These are phyloP conservation scores for Colletotrichum sojae DNA, from an alignment of 2,329 filamentous ascomycete species.

Conservation along the genomic window DNA sequence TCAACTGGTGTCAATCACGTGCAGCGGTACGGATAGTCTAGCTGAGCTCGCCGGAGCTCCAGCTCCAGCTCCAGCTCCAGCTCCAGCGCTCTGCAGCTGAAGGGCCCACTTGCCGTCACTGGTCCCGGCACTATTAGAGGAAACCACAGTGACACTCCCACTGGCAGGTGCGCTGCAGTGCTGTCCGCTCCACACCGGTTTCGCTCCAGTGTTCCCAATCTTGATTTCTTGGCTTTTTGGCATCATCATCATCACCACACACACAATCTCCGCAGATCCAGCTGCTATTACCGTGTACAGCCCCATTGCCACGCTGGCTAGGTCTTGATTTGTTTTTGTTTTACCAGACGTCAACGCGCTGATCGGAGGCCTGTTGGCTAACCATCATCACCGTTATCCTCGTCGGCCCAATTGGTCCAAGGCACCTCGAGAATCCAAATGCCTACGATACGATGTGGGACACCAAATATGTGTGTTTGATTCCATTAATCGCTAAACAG, in stretches of 20 bases:
- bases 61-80: conserved; percentile 14
- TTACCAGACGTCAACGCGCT: conserved; percentile 12
- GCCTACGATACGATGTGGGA: too few species aligned
- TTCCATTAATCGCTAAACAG: too few species aligned
- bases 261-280: conserved; percentile 10
- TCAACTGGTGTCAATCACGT: conserved; percentile 26
- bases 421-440: too few species aligned
- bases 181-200: conserved; percentile 16
- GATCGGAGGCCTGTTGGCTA: conserved; percentile 4
- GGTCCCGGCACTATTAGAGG: conserved; percentile 1
- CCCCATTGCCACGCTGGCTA: too few species aligned
- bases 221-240: background rate
- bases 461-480: too few species aligned
- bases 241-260: conserved; percentile 7
- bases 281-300: background rate
- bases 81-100: too few species aligned
- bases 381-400: background rate
- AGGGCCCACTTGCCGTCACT: background rate
- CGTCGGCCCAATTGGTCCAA: background rate
- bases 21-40: too few species aligned
- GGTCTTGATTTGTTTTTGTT: background rate
- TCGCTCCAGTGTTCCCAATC: background rate
- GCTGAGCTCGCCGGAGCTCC: conserved; percentile 19
- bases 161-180: background rate
- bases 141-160: background rate